Evolutionary conservation across 2,329 filamentous ascomycete species (phyloP).

Genomic region (Epichloe sibirici): DNA sequence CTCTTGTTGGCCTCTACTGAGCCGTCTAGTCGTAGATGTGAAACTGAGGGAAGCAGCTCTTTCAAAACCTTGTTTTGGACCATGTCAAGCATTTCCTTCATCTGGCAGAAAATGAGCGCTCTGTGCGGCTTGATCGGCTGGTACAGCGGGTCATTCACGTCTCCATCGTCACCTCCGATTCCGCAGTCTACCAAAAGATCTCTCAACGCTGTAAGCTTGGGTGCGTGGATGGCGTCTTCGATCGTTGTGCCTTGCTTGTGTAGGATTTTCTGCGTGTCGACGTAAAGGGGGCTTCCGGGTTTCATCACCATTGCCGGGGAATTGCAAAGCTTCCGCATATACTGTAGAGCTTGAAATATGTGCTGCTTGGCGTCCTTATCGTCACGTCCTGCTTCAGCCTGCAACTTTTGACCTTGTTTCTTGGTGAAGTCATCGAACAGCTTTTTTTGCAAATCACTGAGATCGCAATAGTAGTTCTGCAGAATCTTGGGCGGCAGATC

Average conservation of each 20-base stretch:
- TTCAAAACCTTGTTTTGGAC: conserved; percentile 89
- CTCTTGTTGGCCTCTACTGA: conserved; percentile 84
- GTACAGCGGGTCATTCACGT: conserved; percentile 46
- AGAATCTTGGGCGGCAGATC: conserved; percentile 96
- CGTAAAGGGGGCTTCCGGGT: conserved; percentile 80
- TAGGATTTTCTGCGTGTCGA: conserved; percentile 72
- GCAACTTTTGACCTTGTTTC: conserved; percentile 81
- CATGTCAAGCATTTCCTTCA: conserved; percentile 99
- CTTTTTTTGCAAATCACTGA: conserved; percentile 87
- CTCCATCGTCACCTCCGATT: conserved; percentile 66
- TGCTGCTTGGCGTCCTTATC: conserved; percentile 95
- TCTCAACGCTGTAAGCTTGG: conserved; percentile 79
- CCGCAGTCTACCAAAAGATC: conserved; percentile 97
- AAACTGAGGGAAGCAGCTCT: conserved; percentile 81
- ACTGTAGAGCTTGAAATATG: conserved; percentile 97
- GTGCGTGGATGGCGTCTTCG: conserved; percentile 77
- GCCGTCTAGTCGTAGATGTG: conserved; percentile 88
- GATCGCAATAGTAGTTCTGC: conserved; percentile 98
- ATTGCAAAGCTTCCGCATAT: conserved; percentile 99
- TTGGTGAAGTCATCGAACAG: conserved; percentile 94
- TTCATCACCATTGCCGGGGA: conserved; percentile 95
- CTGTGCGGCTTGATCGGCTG: conserved; percentile 91
- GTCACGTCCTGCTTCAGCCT: conserved; percentile 67
- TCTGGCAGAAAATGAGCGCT: conserved; percentile 94
- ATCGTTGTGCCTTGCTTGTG: conserved; percentile 68